These are phyloP conservation scores for Poa annua DNA, from an alignment of 176 grass and related monocot genomes.

Conservation along the genomic window DNA sequence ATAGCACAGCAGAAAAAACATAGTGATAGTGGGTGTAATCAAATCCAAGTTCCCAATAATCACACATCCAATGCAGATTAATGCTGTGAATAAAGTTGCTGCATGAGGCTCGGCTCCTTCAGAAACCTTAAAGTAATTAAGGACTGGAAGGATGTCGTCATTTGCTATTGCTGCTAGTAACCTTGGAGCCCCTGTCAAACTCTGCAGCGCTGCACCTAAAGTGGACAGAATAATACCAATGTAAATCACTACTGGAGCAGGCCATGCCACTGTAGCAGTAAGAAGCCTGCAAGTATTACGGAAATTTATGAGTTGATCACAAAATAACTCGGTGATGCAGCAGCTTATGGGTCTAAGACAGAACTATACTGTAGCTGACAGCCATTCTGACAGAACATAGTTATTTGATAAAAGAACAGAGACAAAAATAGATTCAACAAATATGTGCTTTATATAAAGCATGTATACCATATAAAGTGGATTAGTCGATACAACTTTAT, in stretches of 20 bases:
- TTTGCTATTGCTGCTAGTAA: slow-evolving; percentile 94
- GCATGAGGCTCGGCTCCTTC: slow-evolving; percentile 82
- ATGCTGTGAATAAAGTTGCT: slow-evolving; percentile 86
- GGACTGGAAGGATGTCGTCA: slow-evolving; percentile 92
- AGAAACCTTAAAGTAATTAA: slow-evolving; percentile 91
- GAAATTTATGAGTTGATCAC: slow-evolving; percentile 35
- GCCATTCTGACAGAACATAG: background rate
- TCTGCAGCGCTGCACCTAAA: slow-evolving; percentile 92
- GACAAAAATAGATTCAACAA: slow-evolving; percentile 17
- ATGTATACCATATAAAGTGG: background rate
- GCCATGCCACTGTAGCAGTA: slow-evolving; percentile 94
- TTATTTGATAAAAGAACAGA: slow-evolving; percentile 4
- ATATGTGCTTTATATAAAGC: background rate
- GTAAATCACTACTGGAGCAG: slow-evolving; percentile 85
- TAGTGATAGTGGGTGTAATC: slow-evolving; percentile 93
- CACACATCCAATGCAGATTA: slow-evolving; percentile 88
- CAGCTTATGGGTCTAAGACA: background rate
- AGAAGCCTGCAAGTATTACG: slow-evolving; percentile 67
- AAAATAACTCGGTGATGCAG: slow-evolving; percentile 2
- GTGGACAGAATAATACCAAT: slow-evolving; percentile 92
- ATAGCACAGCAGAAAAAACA: slow-evolving; percentile 98
- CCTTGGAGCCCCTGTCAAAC: slow-evolving; percentile 90
- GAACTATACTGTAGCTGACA: background rate
- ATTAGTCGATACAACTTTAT: background rate
- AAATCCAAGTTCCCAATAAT: slow-evolving; percentile 93